Evolutionary conservation across 176 grass and related monocot genomes (phyloP).

Genomic region (Raddia distichophylla): DNA sequence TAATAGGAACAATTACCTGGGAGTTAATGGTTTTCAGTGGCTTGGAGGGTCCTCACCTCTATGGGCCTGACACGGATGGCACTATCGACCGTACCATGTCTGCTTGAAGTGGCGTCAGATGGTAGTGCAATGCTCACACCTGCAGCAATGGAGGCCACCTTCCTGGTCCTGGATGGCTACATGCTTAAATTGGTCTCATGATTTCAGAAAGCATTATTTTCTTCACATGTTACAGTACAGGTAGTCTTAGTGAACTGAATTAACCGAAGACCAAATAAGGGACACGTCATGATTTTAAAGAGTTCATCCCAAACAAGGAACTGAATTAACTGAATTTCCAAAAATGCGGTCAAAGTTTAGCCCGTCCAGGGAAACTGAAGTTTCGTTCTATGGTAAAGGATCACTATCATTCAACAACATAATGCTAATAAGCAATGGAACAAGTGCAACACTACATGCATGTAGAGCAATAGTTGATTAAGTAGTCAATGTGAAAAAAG

Average conservation of each 20-base stretch:
- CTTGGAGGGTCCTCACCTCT: neutral
- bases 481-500: neutral
- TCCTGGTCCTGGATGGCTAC: neutral
- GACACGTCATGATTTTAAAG: neutral
- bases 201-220: neutral
- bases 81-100: neutral
- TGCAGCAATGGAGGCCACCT: neutral
- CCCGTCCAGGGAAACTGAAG: neutral
- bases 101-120: neutral
- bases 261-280: neutral
- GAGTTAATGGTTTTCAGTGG: neutral
- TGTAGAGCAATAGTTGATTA: neutral
- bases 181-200: no score
- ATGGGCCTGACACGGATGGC: neutral
- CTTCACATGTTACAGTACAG: neutral
- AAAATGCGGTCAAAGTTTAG: neutral
- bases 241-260: neutral
- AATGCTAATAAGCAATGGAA: neutral
- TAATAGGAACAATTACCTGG: neutral
- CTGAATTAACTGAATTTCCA: neutral
- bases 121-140: neutral
- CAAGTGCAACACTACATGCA: neutral
- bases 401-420: neutral
- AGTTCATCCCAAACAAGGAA: neutral
- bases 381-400: neutral